Conservation (phyloP, 371 early-diverging fungal species). For the Umbelopsis sp. region DNA sequence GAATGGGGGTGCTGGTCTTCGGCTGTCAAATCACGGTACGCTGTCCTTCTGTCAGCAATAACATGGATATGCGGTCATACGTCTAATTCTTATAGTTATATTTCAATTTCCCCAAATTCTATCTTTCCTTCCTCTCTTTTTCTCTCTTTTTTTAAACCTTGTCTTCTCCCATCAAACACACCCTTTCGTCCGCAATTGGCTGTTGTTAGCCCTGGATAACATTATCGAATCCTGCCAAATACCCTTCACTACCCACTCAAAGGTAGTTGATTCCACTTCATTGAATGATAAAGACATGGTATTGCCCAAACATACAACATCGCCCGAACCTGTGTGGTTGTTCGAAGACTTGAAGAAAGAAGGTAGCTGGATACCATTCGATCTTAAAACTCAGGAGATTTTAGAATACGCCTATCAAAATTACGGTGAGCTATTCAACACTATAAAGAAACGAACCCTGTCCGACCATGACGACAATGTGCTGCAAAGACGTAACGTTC, state of each 20-base stretch:
- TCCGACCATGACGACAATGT: background rate
- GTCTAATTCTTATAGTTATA: background rate
- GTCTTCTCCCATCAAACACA: background rate
- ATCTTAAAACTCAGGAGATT: slow-evolving; percentile 21
- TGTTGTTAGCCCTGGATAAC: background rate
- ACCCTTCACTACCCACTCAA: background rate
- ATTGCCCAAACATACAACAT: background rate
- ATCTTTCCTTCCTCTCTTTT: background rate
- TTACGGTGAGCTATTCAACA: slow-evolving; percentile 7
- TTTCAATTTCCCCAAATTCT: background rate
- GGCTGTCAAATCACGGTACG: slow-evolving; percentile 17
- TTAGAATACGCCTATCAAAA: slow-evolving; percentile 18
- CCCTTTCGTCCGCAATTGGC: background rate
- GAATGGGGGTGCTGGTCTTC: background rate
- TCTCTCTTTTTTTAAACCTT: background rate
- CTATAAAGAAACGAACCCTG: background rate
- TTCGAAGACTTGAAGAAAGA: slow-evolving; percentile 21
- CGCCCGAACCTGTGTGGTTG: slow-evolving; percentile 17
- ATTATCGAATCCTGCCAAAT: background rate
- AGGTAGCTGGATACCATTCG: slow-evolving; percentile 20
- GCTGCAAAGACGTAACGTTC: background rate
- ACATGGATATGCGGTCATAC: background rate
- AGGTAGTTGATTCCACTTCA: background rate
- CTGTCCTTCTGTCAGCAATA: background rate
- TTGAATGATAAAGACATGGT: slow-evolving; percentile 6